Evolutionary conservation across 2,329 filamentous ascomycete species (phyloP).

Genomic region (Fusarium sp.): DNA sequence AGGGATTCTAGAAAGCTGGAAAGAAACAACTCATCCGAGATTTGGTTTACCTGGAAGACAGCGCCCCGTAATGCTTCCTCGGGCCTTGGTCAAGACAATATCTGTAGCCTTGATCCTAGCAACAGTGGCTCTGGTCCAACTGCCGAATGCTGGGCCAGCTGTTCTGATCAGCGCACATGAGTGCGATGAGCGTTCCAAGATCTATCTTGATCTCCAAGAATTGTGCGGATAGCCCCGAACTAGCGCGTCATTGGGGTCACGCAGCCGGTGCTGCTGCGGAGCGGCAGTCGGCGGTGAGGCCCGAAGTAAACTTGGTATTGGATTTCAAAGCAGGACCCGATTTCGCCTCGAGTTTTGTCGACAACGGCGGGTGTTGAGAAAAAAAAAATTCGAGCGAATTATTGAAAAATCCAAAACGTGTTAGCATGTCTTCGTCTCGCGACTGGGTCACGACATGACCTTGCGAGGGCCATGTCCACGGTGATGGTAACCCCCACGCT

Average conservation of each 20-base stretch:
- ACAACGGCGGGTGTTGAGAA: constrained; percentile 8
- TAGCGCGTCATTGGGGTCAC: constrained; percentile 34
- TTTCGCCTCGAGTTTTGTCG: neutral
- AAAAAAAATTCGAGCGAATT: neutral
- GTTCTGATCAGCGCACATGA: neutral
- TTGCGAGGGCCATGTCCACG: neutral
- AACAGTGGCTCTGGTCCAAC: neutral
- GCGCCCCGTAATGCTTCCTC: neutral
- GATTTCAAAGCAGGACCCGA: neutral
- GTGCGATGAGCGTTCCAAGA: neutral
- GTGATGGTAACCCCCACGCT: neutral
- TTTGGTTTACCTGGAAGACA: neutral
- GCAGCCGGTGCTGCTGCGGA: constrained; percentile 7
- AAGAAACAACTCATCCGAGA: neutral
- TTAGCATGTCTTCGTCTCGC: neutral
- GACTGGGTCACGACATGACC: neutral
- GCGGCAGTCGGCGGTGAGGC: constrained; percentile 27
- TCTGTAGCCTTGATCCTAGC: neutral
- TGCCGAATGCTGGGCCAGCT: neutral
- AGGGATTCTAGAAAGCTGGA: neutral
- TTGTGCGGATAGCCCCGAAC: constrained; percentile 14
- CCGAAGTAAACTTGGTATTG: neutral
- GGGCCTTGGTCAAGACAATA: neutral
- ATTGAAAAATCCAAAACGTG: neutral
- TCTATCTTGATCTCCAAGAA: neutral